Base-by-base conservation (phyloP, 805 yeast species). In the Sugiyamaella chiloensis region DNA sequence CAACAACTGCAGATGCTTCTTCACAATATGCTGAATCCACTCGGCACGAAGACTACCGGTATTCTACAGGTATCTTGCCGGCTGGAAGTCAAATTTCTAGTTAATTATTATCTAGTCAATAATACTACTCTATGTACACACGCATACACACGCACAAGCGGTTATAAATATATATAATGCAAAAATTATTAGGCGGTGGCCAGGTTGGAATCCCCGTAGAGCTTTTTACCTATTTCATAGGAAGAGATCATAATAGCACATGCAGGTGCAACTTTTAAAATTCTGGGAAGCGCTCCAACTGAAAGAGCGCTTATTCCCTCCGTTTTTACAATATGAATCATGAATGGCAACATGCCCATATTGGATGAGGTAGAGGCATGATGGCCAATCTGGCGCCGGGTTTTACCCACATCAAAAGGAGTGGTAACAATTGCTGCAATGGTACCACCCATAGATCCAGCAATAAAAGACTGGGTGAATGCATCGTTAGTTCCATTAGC, bases 181-280 rank as follows among this genome's bases (percentile, higher is more conserved):
- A 36, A 34, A 12, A 16, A 14, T 34, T n/a, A n/a, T n/a, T n/a
- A n/a, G n/a, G n/a, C n/a, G n/a, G n/a, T n/a, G 20, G 20, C 30
- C 7, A 14, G 42, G 47, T 60, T 56, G 34, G 54, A 44, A 20
- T 50, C 52, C 6, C 50, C 50, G 43, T 66, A 63, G n/a, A 81
- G 61, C 48, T 79, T 78, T 65, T 93, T 93, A 23, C 95, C 85
- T 37, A 90, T 71, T 64, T 93, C 99, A 63, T 93, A 93, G 32
- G 93, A 84, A 9, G 97, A 87, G 39, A 93, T 89, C 99, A 93
- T 93, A 31, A 93, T 91, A 1, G 99, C 99, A 74, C 99, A 93
- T 12, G 96, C 83, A 8, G 99, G 98, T 0, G 97, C 96, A 23
- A 93, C 85, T 62, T 93, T 93, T 64, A 91, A 68, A 5, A 91